Conservation (phyloP, 2,329 filamentous ascomycete species). For the Diaporthe vexans region DNA sequence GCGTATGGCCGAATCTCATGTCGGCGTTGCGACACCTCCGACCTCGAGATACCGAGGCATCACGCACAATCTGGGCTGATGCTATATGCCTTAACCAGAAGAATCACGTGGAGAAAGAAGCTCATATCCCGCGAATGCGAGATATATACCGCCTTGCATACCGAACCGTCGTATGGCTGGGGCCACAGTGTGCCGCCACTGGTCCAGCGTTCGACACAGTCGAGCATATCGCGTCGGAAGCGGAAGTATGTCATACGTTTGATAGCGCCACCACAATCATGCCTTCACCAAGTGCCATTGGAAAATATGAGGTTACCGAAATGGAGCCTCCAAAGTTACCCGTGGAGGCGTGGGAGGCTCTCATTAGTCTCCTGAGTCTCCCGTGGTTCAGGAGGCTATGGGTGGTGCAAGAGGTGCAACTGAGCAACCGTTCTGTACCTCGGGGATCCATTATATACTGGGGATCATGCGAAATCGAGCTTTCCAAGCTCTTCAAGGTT, state of each 20-base stretch:
- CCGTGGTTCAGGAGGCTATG: too few species aligned
- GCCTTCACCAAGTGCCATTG: too few species aligned
- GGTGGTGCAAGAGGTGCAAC: too few species aligned
- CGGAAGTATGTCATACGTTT: too few species aligned
- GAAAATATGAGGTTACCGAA: rapidly evolving
- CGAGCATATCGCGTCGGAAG: not conserved
- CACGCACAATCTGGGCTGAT: not conserved
- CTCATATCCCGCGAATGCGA: not conserved
- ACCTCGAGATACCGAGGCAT: not conserved
- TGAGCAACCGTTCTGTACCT: too few species aligned
- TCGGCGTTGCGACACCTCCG: not conserved
- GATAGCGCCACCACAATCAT: too few species aligned
- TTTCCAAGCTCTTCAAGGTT: too few species aligned
- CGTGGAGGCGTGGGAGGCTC: too few species aligned
- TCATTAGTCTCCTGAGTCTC: too few species aligned
- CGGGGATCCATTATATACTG: too few species aligned
- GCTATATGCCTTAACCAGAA: not conserved
- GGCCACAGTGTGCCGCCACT: not conserved
- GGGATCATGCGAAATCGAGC: too few species aligned
- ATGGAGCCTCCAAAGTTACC: too few species aligned
- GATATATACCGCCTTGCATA: not conserved
- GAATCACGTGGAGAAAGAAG: not conserved
- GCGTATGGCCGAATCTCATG: not conserved
- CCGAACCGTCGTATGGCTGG: not conserved
- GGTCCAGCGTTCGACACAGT: not conserved